These are phyloP conservation scores for Potentilla sterilis DNA, from an alignment of 306 rosid species.

Conservation along the genomic window DNA sequence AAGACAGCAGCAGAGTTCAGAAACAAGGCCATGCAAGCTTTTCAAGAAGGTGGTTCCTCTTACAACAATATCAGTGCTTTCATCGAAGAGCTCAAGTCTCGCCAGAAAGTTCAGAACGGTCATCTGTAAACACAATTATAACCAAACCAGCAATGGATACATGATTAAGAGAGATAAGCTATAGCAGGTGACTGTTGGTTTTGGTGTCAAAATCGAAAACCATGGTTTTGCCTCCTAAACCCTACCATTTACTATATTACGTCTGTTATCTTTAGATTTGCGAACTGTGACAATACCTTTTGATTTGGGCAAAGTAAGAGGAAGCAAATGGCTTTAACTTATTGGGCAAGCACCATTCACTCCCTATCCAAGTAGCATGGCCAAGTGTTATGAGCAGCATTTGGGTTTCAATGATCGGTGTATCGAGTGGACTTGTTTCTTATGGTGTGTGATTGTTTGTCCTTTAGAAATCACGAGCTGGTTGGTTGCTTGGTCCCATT, in stretches of 20 bases:
- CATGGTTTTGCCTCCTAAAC: not conserved
- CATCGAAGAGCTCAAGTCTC: conserved; percentile 15
- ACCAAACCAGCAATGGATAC: not conserved
- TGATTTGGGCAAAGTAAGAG: conserved; percentile 1
- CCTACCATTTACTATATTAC: not conserved
- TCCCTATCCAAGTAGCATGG: not conserved
- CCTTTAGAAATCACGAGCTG: not conserved
- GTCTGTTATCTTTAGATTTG: not conserved
- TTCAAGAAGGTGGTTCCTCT: conserved; percentile 28
- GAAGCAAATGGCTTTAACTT: not conserved
- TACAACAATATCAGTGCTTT: conserved; percentile 9
- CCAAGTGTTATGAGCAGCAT: not conserved
- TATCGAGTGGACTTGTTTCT: not conserved
- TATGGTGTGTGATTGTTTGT: not conserved
- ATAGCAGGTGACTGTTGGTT: not conserved
- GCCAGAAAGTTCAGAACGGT: conserved; percentile 9
- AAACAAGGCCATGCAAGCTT: conserved; percentile 17
- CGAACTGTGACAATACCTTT: not conserved
- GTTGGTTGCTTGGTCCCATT: not conserved
- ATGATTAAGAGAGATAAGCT: not conserved
- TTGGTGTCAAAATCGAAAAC: not conserved
- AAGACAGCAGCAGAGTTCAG: conserved; percentile 9
- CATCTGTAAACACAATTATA: not conserved
- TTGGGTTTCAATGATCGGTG: not conserved
- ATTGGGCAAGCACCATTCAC: not conserved